Evolutionary conservation across 1,284 basidiomycete genomes (phyloP).

Genomic region (Boletus mariae): DNA sequence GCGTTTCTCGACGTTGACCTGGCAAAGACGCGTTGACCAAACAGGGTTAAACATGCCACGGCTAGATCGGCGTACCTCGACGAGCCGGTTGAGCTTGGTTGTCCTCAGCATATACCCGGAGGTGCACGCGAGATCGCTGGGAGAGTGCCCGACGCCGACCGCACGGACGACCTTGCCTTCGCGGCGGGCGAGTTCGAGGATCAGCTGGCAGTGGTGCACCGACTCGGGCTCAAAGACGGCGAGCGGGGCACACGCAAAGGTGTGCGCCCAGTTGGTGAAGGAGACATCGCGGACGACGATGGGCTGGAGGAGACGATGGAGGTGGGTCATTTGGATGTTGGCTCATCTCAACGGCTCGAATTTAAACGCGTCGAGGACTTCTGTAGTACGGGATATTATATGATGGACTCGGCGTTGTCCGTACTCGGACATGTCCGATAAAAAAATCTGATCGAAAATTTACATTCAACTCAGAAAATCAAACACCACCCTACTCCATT

Average conservation of each 20-base stretch:
- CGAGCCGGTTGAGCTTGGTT: slow-evolving; percentile 61
- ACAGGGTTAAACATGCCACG: slow-evolving; percentile 22
- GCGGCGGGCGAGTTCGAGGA: slow-evolving; percentile 82
- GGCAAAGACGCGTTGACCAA: slow-evolving; percentile 15
- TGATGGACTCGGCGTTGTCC: slow-evolving; percentile 5
- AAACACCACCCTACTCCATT: slow-evolving; percentile 70
- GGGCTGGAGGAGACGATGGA: slow-evolving; percentile 24
- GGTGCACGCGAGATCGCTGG: slow-evolving; percentile 89
- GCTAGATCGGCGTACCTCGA: slow-evolving; percentile 60
- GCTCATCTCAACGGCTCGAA: neutral
- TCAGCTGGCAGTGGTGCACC: slow-evolving; percentile 68
- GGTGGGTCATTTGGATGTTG: neutral
- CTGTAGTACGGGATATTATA: neutral
- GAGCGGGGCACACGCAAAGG: slow-evolving; percentile 61
- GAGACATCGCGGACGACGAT: slow-evolving; percentile 41
- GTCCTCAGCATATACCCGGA: slow-evolving; percentile 80
- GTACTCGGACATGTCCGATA: slow-evolving; percentile 2
- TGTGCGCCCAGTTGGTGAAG: slow-evolving; percentile 73
- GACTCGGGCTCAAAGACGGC: slow-evolving; percentile 77
- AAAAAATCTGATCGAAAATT: neutral
- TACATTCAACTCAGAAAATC: slow-evolving; percentile 45
- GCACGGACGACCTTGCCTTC: slow-evolving; percentile 74
- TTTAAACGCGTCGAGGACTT: neutral
- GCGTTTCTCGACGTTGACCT: slow-evolving; percentile 73
- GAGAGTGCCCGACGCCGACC: slow-evolving; percentile 89